Evolutionary conservation across 257 asterid species (phyloP).

Genomic region (Eustoma russellianum): DNA sequence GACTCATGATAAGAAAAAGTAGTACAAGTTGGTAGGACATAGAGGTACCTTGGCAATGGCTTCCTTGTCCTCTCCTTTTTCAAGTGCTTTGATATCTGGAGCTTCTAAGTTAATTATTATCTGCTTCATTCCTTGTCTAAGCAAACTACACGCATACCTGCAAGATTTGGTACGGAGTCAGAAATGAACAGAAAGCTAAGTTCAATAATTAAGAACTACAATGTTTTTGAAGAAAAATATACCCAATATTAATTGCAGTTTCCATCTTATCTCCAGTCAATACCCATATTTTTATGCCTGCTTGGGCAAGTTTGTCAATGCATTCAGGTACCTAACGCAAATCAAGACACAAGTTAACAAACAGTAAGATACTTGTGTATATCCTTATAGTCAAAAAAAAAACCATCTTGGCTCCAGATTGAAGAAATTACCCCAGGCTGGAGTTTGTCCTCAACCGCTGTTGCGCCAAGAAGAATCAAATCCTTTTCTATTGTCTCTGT

Average conservation of each 20-base stretch:
- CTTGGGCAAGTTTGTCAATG: slow-evolving; percentile 91
- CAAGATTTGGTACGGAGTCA: slow-evolving; percentile 27
- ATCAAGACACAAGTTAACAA: not conserved
- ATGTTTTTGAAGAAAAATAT: not conserved
- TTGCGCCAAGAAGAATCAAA: slow-evolving; percentile 90
- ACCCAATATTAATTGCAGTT: slow-evolving; percentile 91
- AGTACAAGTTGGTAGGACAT: slow-evolving; percentile 2
- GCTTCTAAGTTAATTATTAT: slow-evolving; percentile 53
- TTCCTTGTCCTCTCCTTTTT: slow-evolving; percentile 58
- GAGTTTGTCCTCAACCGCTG: slow-evolving; percentile 98
- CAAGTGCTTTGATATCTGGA: slow-evolving; percentile 62
- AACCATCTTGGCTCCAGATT: not conserved
- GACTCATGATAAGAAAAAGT: too few species aligned
- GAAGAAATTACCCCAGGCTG: slow-evolving; percentile 65
- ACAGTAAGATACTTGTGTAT: not conserved
- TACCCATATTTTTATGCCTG: slow-evolving; percentile 88
- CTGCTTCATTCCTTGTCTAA: slow-evolving; percentile 98
- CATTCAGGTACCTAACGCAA: slow-evolving; percentile 79
- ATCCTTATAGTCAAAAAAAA: not conserved
- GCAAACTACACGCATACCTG: slow-evolving; percentile 95
- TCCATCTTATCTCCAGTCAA: slow-evolving; percentile 97
- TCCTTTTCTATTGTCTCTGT: slow-evolving; percentile 68
- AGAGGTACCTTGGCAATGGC: slow-evolving; percentile 65
- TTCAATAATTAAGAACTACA: not conserved
- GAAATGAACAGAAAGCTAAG: slow-evolving; percentile 12